phyloP scores from a whole-genome alignment of 2,329 filamentous ascomycete genomes.

The Aspergillus piperis region DNA sequence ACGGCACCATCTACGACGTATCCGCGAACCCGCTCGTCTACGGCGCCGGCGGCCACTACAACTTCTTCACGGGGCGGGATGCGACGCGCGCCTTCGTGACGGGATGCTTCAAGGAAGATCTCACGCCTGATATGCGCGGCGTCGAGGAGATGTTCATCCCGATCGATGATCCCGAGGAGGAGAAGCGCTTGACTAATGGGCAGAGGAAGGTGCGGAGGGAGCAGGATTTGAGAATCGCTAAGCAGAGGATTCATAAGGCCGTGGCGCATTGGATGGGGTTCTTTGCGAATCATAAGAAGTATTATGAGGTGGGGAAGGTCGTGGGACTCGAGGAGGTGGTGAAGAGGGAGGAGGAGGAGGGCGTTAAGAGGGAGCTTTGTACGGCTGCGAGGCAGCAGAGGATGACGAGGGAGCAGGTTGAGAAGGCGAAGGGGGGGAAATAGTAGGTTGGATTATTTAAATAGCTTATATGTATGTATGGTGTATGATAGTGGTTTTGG shows the following conservation, averaged over 20 bases:
- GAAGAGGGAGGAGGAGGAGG: slow-evolving; percentile 51
- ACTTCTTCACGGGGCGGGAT: slow-evolving; percentile 82
- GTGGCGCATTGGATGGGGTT: slow-evolving; percentile 82
- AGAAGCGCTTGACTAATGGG: slow-evolving; percentile 35
- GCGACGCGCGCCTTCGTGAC: slow-evolving; percentile 88
- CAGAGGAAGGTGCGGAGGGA: slow-evolving; percentile 57
- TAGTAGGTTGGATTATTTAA: slow-evolving; percentile 8
- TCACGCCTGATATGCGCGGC: slow-evolving; percentile 79
- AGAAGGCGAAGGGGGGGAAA: not conserved
- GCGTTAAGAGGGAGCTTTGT: slow-evolving; percentile 63
- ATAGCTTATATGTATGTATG: not conserved
- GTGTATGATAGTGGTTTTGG: not conserved
- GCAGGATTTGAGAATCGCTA: slow-evolving; percentile 66
- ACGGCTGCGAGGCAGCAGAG: slow-evolving; percentile 66
- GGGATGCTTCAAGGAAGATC: slow-evolving; percentile 85
- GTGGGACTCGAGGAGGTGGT: slow-evolving; percentile 45
- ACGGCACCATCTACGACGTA: slow-evolving; percentile 67
- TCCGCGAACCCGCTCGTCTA: slow-evolving; percentile 60
- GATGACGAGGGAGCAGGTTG: slow-evolving; percentile 49
- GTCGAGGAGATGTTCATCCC: slow-evolving; percentile 81
- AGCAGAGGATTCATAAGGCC: slow-evolving; percentile 63
- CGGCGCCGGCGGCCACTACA: slow-evolving; percentile 82
- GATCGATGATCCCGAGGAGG: slow-evolving; percentile 59
- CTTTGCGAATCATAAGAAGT: slow-evolving; percentile 78
- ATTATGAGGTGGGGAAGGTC: slow-evolving; percentile 76